Conservation (phyloP, 345 rosid genomes). For the Citrus glauca region DNA sequence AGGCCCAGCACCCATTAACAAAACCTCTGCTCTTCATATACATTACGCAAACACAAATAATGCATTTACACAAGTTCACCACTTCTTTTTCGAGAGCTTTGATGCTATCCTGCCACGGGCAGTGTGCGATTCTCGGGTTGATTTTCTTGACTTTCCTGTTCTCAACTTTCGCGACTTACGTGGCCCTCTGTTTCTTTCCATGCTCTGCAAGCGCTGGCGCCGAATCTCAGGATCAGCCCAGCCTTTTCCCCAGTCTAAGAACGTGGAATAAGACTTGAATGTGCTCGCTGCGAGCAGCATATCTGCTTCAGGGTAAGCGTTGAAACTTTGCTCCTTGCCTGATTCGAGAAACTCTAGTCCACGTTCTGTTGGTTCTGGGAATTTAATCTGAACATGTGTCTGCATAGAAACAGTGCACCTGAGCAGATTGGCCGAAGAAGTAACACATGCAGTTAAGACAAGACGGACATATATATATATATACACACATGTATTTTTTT, state of each 20-base stretch:
- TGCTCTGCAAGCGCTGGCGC: slow-evolving; percentile 46
- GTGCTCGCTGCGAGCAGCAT: slow-evolving; percentile 52
- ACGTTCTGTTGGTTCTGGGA: slow-evolving; percentile 48
- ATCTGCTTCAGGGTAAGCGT: slow-evolving; percentile 74
- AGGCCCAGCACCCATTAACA: background rate
- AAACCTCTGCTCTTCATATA: background rate
- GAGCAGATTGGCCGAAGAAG: background rate
- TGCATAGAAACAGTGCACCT: slow-evolving; percentile 26
- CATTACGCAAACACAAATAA: background rate
- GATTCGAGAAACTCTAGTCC: slow-evolving; percentile 52
- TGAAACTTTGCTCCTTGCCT: slow-evolving; percentile 35
- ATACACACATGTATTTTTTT: too few species aligned
- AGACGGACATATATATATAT: background rate
- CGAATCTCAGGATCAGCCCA: slow-evolving; percentile 94
- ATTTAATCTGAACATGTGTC: slow-evolving; percentile 69
- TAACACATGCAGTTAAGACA: background rate
- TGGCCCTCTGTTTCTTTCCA: slow-evolving; percentile 20
- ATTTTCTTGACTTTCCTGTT: slow-evolving; percentile 20
- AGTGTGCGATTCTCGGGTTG: slow-evolving; percentile 28
- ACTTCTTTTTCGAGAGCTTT: slow-evolving; percentile 32
- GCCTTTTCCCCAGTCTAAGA: slow-evolving; percentile 79
- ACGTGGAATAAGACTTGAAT: slow-evolving; percentile 37
- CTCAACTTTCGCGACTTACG: slow-evolving; percentile 15
- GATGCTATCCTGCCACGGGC: slow-evolving; percentile 46
- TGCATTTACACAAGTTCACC: background rate